Evolutionary conservation across 345 rosid species (phyloP), one percentile per base, ranked within the genome.

Genomic region (Camelina neglecta): DNA sequence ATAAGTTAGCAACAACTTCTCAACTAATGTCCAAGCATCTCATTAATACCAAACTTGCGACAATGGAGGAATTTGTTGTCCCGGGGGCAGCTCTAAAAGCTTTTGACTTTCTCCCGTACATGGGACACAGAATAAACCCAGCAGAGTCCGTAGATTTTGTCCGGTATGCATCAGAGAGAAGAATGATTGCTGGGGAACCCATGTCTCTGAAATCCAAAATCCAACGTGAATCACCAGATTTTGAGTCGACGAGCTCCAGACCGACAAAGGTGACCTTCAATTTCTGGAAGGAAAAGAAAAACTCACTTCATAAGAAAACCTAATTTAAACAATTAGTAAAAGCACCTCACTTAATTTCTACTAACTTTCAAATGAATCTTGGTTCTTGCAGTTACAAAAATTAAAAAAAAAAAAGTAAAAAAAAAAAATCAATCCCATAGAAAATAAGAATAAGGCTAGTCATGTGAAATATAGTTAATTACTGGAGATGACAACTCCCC

Each of bases 121-220:
- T 82, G 39, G 97, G 91, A 76, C 96, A 88, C 62, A 95, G 87
- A 81, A 95, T 81, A 81, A 95, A 95, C 77, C 94, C 94, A 39
- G 91, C 89, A 77, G 80, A 72, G 73, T 92, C 98, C 1, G 77
- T 45, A 62, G 76, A 79, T 82, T 84, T 92, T 79, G 88, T 76
- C 62, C 92, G 89, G 78, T 85, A 89, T 8, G 86, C 80, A 86
- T 90, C 97, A 61, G 90, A 81, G 50, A 95, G 88, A 54, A 85
- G 85, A 73, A 92, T 45, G 26, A 95, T 79, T 55, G 98, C 90
- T 2, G 99, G 98, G 56, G 99, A 92, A 75, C 68, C 81, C 97
- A 92, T 92, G 69, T 95, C 98, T 88, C 98, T 92, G 69, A 95
- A 95, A 79, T 95, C 99, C 85, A 95, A 86, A 82, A 94, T 90